phyloP scores from a whole-genome alignment of 2,329 filamentous ascomycete species.

The Camillea tinctor region DNA sequence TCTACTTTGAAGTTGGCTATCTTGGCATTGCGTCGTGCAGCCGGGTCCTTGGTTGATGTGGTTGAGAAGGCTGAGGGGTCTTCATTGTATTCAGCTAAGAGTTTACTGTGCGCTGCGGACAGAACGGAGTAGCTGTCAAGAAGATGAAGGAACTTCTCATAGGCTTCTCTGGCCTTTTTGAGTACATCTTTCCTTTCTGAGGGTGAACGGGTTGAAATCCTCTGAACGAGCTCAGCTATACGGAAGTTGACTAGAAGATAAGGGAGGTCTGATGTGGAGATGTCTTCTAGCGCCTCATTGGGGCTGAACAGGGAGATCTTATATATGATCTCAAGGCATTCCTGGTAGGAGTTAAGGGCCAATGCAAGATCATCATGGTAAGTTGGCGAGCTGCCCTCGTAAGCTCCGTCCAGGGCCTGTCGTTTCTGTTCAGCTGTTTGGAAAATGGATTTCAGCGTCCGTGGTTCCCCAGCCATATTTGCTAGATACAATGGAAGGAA shows the following conservation, averaged over 20 bases:
- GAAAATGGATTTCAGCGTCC: constrained; percentile 50
- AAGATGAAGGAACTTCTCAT: constrained; percentile 75
- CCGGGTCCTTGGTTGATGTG: constrained; percentile 59
- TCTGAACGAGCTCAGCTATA: constrained; percentile 76
- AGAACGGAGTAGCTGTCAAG: constrained; percentile 80
- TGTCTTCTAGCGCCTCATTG: constrained; percentile 86
- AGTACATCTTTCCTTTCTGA: constrained; percentile 63
- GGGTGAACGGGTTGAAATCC: constrained; percentile 53
- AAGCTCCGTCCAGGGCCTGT: constrained; percentile 60
- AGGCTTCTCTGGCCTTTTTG: constrained; percentile 62
- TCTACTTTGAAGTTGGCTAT: constrained; percentile 83
- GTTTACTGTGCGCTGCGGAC: constrained; percentile 58
- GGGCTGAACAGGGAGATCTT: constrained; percentile 80
- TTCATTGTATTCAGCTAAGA: constrained; percentile 73
- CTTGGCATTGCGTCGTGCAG: constrained; percentile 75
- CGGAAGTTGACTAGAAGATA: constrained; percentile 78
- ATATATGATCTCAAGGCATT: constrained; percentile 68
- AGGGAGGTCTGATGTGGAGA: constrained; percentile 80
- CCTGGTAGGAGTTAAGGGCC: constrained; percentile 69
- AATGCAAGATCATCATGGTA: constrained; percentile 67
- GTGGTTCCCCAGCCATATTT: constrained; percentile 43
- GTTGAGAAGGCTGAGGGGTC: constrained; percentile 71
- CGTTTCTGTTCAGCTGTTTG: constrained; percentile 51
- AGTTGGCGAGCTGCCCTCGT: constrained; percentile 61
- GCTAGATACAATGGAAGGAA: neutral